Percentiles rank a stretch among this genome's conserved stretches.
Conservation (phyloP, 2,329 filamentous ascomycete species). For the Verticillium nubilum region DNA sequence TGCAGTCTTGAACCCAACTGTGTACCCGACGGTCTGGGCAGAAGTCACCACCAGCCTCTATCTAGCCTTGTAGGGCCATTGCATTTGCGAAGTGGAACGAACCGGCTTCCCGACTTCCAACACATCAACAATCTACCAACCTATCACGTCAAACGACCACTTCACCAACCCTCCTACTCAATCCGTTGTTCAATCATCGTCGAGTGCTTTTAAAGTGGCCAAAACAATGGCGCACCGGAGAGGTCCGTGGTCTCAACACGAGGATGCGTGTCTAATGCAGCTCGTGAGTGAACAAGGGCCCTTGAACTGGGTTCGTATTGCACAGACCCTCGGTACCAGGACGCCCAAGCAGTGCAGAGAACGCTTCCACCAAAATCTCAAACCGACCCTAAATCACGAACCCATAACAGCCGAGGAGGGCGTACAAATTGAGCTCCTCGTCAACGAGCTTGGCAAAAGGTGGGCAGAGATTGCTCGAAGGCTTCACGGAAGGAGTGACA, state of each 20-base stretch:
- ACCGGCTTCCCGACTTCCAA: background rate
- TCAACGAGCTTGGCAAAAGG: constrained; percentile 72
- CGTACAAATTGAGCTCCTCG: constrained; percentile 68
- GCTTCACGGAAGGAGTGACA: constrained; percentile 82
- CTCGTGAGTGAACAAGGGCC: constrained; percentile 68
- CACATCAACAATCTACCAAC: background rate
- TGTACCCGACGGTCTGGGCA: background rate
- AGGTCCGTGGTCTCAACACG: constrained; percentile 77
- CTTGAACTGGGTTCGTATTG: constrained; percentile 87
- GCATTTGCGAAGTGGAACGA: background rate
- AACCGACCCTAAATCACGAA: constrained; percentile 65
- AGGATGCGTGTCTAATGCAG: constrained; percentile 66
- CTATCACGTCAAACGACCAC: background rate
- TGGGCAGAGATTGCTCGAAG: constrained; percentile 90
- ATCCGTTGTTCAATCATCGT: background rate
- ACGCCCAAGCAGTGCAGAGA: constrained; percentile 94
- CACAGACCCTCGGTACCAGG: constrained; percentile 66
- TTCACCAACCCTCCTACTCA: background rate
- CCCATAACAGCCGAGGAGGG: constrained; percentile 70
- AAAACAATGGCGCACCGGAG: constrained; percentile 31
- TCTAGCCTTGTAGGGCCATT: background rate
- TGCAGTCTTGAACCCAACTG: background rate
- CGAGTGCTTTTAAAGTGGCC: constrained; percentile 1
- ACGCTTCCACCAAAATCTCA: constrained; percentile 90
- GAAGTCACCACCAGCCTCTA: background rate